Evolutionary conservation across 768 basidiomycete species (phyloP).

Genomic region (Tylopilus felleus): DNA sequence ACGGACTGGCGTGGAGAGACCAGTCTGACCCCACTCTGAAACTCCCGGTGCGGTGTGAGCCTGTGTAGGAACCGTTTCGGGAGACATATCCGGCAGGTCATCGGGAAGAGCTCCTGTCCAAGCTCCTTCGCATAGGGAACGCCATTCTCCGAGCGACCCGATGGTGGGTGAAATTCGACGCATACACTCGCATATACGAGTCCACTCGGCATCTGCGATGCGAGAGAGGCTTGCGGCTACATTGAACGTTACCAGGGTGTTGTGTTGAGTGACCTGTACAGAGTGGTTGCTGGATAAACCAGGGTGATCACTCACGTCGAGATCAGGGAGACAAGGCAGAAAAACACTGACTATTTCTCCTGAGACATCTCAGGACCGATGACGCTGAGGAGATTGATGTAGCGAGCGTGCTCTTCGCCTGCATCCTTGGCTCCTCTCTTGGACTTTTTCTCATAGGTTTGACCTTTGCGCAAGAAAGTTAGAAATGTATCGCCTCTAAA

Average conservation of each 20-base stretch:
- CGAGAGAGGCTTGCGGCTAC: conserved; percentile 65
- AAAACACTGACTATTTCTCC: conserved; percentile 64
- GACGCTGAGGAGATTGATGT: conserved; percentile 67
- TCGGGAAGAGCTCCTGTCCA: conserved; percentile 50
- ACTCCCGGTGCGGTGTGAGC: conserved; percentile 1
- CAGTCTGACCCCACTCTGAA: conserved; percentile 32
- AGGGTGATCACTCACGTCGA: background rate
- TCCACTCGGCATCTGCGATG: conserved; percentile 79
- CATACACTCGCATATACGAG: conserved; percentile 66
- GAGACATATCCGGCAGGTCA: conserved; percentile 24
- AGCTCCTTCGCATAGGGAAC: conserved; percentile 70
- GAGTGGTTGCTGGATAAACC: conserved; percentile 56
- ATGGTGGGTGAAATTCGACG: conserved; percentile 63
- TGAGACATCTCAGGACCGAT: conserved; percentile 77
- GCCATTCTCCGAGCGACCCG: conserved; percentile 71
- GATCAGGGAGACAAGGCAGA: background rate
- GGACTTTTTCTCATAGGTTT: conserved; percentile 73
- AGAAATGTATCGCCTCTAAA: background rate
- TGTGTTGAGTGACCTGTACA: conserved; percentile 56
- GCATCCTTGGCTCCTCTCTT: conserved; percentile 69
- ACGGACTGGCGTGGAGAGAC: conserved; percentile 14
- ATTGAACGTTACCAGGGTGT: conserved; percentile 52
- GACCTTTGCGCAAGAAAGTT: conserved; percentile 42
- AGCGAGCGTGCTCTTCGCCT: conserved; percentile 71
- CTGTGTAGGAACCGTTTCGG: background rate